Evolutionary conservation across 768 basidiomycete species (phyloP).

Genomic region (Lentinula lateritia): DNA sequence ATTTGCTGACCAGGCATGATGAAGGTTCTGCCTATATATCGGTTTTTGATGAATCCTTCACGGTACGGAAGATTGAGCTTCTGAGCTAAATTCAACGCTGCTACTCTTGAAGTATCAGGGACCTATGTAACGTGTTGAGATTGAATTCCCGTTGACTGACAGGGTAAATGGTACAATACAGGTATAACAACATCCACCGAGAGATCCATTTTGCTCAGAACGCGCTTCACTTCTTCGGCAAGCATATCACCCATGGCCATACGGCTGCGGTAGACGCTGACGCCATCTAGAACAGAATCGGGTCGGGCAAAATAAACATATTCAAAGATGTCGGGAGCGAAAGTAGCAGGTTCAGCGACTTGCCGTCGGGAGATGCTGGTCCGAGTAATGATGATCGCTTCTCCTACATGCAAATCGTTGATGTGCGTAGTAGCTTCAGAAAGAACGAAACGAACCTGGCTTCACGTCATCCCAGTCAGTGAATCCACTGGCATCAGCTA

Average conservation of each 20-base stretch:
- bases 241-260: slow-evolving; percentile 99
- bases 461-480: slow-evolving; percentile 89
- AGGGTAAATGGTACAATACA: slow-evolving; percentile 25
- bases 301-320: slow-evolving; percentile 98
- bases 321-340: slow-evolving; percentile 98
- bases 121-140: slow-evolving; percentile 41
- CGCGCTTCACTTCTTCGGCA: slow-evolving; percentile 77
- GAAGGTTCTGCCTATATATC: slow-evolving; percentile 96
- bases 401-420: slow-evolving; percentile 44
- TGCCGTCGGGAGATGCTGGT: slow-evolving; percentile 68
- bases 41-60: slow-evolving; percentile 98
- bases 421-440: background rate
- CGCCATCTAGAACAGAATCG: slow-evolving; percentile 94
- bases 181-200: slow-evolving; percentile 96
- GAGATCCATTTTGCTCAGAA: slow-evolving; percentile 62
- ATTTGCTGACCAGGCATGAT: slow-evolving; percentile 99
- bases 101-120: slow-evolving; percentile 94
- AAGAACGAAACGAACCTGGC: slow-evolving; percentile 53
- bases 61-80: slow-evolving; percentile 86
- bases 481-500: slow-evolving; percentile 91
- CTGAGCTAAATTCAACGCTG: slow-evolving; percentile 93
- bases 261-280: slow-evolving; percentile 94
- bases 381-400: slow-evolving; percentile 94
- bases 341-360: slow-evolving; percentile 62
- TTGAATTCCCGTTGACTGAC: background rate